phyloP scores from a whole-genome alignment of 1,284 basidiomycete genomes.

The Takashimella tepidaria region DNA sequence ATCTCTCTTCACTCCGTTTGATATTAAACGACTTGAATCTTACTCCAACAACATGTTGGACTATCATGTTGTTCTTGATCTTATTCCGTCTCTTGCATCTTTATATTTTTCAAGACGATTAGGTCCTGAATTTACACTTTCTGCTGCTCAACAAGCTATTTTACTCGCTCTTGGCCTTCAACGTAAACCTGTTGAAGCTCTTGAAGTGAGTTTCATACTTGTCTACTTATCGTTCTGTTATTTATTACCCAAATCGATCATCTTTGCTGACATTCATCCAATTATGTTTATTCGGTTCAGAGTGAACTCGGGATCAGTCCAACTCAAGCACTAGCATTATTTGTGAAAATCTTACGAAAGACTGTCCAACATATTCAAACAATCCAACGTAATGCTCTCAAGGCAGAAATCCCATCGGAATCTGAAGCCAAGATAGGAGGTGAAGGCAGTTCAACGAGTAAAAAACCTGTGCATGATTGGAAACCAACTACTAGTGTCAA shows the following conservation, averaged over 20 bases:
- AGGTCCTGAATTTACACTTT: constrained; percentile 57
- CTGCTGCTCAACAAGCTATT: constrained; percentile 82
- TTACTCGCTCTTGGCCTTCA: constrained; percentile 86
- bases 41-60: constrained; percentile 96
- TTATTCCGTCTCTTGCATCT: constrained; percentile 72
- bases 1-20: constrained; percentile 78
- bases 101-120: constrained; percentile 81
- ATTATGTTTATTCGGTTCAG: too few species aligned
- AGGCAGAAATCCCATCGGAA: constrained; percentile 52
- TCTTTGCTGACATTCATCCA: too few species aligned
- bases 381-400: constrained; percentile 73
- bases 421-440: constrained; percentile 6
- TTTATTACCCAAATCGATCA: too few species aligned
- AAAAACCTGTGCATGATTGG: constrained; percentile 48
- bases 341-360: constrained; percentile 85
- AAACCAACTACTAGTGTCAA: constrained; percentile 54
- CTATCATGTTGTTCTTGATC: constrained; percentile 91
- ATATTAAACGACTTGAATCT: constrained; percentile 90
- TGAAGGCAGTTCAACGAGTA: neutral
- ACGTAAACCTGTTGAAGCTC: constrained; percentile 81
- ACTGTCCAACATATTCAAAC: constrained; percentile 73
- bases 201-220: constrained; percentile 63
- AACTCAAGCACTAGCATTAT: constrained; percentile 82
- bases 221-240: neutral
- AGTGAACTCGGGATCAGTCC: constrained; percentile 78